These are phyloP conservation scores for Drechslerella dactyloides DNA, from an alignment of 2,329 filamentous ascomycete genomes.

Conservation along the genomic window DNA sequence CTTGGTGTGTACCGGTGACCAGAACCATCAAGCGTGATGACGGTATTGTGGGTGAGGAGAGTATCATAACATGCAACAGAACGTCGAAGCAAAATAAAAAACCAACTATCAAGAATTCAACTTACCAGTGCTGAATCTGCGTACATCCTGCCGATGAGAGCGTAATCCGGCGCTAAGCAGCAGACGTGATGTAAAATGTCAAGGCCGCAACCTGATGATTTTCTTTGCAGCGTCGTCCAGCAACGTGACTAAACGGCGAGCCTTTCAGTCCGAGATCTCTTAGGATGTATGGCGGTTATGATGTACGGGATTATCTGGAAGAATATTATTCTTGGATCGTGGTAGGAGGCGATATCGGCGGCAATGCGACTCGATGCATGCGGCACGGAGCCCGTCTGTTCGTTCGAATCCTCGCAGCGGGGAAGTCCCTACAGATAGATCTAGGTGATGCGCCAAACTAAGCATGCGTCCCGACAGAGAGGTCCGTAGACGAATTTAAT, in stretches of 20 bases:
- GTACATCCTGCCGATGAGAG: conserved; percentile 25
- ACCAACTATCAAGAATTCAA: background rate
- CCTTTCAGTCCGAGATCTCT: too few species aligned
- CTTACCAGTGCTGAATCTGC: conserved; percentile 48
- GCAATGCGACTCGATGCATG: too few species aligned
- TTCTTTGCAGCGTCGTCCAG: background rate
- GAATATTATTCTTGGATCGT: background rate
- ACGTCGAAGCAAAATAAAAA: background rate
- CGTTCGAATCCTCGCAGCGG: too few species aligned
- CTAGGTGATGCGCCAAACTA: too few species aligned
- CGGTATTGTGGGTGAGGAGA: background rate
- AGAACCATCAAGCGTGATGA: background rate
- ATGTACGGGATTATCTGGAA: background rate
- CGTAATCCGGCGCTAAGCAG: background rate
- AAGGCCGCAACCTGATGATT: too few species aligned
- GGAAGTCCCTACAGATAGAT: too few species aligned
- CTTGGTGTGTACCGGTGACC: background rate
- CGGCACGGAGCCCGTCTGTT: too few species aligned
- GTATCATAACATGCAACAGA: background rate
- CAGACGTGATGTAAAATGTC: background rate
- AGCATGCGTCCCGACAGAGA: too few species aligned
- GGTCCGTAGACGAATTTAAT: too few species aligned
- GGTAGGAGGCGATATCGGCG: background rate
- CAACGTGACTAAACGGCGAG: background rate
- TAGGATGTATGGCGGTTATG: too few species aligned